These are phyloP conservation scores for Pestalotiopsis sp. DNA, from an alignment of 2,329 filamentous ascomycete genomes.

Conservation along the genomic window DNA sequence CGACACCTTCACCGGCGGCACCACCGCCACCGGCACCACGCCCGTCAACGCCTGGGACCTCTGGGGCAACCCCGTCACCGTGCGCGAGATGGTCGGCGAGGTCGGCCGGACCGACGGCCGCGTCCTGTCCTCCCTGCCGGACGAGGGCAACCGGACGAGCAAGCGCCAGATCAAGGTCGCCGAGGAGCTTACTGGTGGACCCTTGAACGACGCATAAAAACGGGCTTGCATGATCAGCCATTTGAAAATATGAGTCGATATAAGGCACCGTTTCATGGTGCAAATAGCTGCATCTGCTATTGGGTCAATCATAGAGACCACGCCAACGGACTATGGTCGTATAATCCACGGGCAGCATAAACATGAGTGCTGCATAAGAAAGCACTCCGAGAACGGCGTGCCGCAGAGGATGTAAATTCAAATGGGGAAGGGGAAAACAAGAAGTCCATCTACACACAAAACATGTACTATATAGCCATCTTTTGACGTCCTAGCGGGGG, in stretches of 20 bases:
- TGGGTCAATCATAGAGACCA: too few species aligned
- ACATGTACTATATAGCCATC: neutral
- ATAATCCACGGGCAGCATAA: neutral
- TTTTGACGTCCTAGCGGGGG: neutral
- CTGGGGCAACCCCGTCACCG: slow-evolving; percentile 46
- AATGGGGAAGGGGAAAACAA: neutral
- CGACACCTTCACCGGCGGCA: slow-evolving; percentile 51
- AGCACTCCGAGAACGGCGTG: neutral
- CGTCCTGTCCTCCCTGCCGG: slow-evolving; percentile 32
- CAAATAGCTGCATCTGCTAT: too few species aligned
- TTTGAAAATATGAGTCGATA: neutral
- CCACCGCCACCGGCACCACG: slow-evolving; percentile 28
- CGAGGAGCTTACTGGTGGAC: slow-evolving; percentile 63
- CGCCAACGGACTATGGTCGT: too few species aligned
- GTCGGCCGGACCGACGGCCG: slow-evolving; percentile 28
- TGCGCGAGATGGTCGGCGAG: slow-evolving; percentile 47
- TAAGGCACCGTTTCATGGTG: too few species aligned
- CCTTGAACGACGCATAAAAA: slow-evolving; percentile 44
- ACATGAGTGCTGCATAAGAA: neutral
- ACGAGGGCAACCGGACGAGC: slow-evolving; percentile 46
- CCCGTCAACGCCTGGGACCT: slow-evolving; percentile 55
- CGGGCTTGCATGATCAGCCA: neutral
- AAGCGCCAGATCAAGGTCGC: slow-evolving; percentile 58
- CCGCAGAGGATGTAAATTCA: neutral
- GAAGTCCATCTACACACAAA: neutral